Conservation (phyloP, 352 stramenopile species). For the Pythium grandisporangium region DNA sequence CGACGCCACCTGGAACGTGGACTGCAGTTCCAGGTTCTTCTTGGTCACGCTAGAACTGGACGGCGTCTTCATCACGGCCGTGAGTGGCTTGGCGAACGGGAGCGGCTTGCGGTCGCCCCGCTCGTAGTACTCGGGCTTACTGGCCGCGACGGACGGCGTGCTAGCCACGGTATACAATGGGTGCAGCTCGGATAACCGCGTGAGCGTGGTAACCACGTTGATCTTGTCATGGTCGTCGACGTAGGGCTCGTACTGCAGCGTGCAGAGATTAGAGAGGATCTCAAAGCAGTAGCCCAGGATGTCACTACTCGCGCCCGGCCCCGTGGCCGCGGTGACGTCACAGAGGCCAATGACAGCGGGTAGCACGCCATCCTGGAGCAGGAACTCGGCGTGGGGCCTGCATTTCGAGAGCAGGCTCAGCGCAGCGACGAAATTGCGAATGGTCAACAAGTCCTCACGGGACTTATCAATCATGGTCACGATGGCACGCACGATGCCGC, state of each 20-base stretch:
- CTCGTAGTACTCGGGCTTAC: constrained; percentile 24
- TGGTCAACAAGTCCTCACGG: constrained; percentile 17
- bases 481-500: constrained; percentile 30
- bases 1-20: constrained; percentile 46
- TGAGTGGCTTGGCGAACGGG: constrained; percentile 31
- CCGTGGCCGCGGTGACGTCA: constrained; percentile 13
- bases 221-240: constrained; percentile 25
- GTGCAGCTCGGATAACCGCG: constrained; percentile 52
- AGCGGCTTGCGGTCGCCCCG: constrained; percentile 24
- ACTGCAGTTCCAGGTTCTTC: constrained; percentile 58
- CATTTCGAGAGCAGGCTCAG: constrained; percentile 41
- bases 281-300: constrained; percentile 56
- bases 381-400: constrained; percentile 19
- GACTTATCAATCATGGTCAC: constrained; percentile 32
- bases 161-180: background rate
- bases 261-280: constrained; percentile 63
- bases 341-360: constrained; percentile 38
- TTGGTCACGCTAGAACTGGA: constrained; percentile 32
- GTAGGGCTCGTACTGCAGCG: constrained; percentile 42
- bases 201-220: constrained; percentile 66
- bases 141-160: constrained; percentile 1
- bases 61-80: constrained; percentile 45
- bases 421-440: constrained; percentile 36
- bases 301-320: constrained; percentile 7
- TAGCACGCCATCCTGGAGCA: constrained; percentile 47